Base-by-base conservation (phyloP, 2,329 filamentous ascomycete species). In the Daldinia sp. region DNA sequence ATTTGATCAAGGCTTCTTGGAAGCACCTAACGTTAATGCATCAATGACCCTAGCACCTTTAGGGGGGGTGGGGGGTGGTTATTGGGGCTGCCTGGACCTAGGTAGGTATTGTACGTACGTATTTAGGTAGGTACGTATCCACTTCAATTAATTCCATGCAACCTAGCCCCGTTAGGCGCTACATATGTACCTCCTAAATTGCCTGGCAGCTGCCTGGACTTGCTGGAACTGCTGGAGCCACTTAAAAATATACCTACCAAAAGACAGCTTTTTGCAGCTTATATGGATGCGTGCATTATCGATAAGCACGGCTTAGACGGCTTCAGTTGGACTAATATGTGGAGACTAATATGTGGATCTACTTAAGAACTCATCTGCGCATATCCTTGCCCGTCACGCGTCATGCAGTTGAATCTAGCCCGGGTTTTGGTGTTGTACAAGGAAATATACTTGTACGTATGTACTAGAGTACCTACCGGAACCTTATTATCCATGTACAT, bases 1-100 rank as follows among this genome's bases (percentile, higher is more conserved):
- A 68, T 68, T 68, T 68, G 66, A 66, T 66, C 61, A 55, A 55
- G 53, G 15, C 10, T 55, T 15, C n/a, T n/a, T 32, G 15, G 30
- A 30, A 35, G 45, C 11, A 32, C 29, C 29, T 32, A 37, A 37
- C 9, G 8, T n/a, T 15, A 48, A 30, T 50, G 47, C 27, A 32
- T 48, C 25, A 13, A 48, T 45, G 39, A 45, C 39, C 39, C 39
- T 45, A 25, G 39, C 39, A 43, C 21, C 19, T 41, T 41, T 21
- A n/a, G n/a, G n/a, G n/a, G n/a, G n/a, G n/a, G n/a, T n/a, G n/a
- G n/a, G n/a, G n/a, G n/a, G n/a, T n/a, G n/a, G n/a, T n/a, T n/a
- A n/a, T n/a, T n/a, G n/a, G n/a, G n/a, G n/a, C n/a, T n/a, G n/a
- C n/a, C n/a, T n/a, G n/a, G n/a, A n/a, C n/a, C n/a, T n/a, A n/a